Percentiles rank a stretch among this genome's conserved stretches.
These are phyloP conservation scores for Aspergillus niger DNA, from an alignment of 2,329 filamentous ascomycete genomes.

Conservation along the genomic window DNA sequence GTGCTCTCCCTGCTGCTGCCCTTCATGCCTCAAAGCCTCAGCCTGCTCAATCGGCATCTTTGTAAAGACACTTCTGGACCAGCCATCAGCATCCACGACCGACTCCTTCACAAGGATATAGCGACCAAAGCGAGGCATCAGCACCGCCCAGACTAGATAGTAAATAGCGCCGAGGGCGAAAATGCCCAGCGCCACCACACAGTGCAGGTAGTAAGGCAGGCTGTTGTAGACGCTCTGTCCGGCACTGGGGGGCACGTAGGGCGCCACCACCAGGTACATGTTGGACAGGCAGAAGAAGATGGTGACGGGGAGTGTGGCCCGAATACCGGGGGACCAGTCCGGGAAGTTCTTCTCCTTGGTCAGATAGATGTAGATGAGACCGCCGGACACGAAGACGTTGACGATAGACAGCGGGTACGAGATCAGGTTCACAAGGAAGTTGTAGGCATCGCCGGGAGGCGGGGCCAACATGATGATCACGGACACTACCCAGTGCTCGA, in stretches of 20 bases:
- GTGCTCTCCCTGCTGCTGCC: background rate
- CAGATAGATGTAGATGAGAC: slow-evolving; percentile 51
- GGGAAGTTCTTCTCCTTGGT: slow-evolving; percentile 40
- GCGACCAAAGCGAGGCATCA: slow-evolving; percentile 46
- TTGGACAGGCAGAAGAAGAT: slow-evolving; percentile 57
- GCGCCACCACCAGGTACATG: slow-evolving; percentile 55
- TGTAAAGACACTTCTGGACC: slow-evolving; percentile 61
- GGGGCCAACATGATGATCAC: slow-evolving; percentile 67
- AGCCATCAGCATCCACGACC: slow-evolving; percentile 62
- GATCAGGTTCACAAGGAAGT: slow-evolving; percentile 55
- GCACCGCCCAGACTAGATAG: slow-evolving; percentile 54
- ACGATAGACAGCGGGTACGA: slow-evolving; percentile 49
- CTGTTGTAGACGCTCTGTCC: slow-evolving; percentile 54
- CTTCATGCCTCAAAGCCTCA: background rate
- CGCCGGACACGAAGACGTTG: slow-evolving; percentile 55
- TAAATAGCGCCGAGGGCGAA: slow-evolving; percentile 54
- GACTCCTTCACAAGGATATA: slow-evolving; percentile 60
- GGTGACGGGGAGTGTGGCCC: slow-evolving; percentile 52
- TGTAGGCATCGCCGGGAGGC: slow-evolving; percentile 68
- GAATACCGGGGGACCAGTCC: slow-evolving; percentile 53
- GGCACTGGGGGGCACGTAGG: slow-evolving; percentile 53
- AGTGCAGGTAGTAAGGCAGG: slow-evolving; percentile 58
- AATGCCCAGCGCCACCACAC: slow-evolving; percentile 54
- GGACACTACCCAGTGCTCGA: slow-evolving; percentile 68
- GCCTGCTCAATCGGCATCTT: slow-evolving; percentile 40